A percentile compares a stretch with the other conserved stretches of the same genome.
These are phyloP conservation scores for Candida maltosa DNA, from an alignment of 805 yeast species.

Conservation along the genomic window DNA sequence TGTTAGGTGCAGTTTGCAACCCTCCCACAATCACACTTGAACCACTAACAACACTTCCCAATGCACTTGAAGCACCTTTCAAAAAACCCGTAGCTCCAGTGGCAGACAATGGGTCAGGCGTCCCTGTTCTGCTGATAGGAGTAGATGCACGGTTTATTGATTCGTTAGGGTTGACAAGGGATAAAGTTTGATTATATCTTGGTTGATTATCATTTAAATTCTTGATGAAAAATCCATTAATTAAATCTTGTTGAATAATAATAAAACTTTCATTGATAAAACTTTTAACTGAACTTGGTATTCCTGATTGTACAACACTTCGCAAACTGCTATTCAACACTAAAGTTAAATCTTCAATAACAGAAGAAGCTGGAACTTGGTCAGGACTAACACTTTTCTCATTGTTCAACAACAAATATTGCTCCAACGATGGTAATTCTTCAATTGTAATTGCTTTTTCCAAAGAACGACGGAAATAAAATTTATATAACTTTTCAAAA, in stretches of 20 bases:
- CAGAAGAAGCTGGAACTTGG: constrained; percentile 71
- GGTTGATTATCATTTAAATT: constrained; percentile 38
- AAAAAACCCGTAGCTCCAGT: constrained; percentile 30
- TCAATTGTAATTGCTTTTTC: constrained; percentile 81
- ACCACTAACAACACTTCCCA: constrained; percentile 40
- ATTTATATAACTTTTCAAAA: constrained; percentile 61
- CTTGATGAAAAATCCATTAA: constrained; percentile 45
- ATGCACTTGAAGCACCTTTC: constrained; percentile 42
- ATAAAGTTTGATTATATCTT: constrained; percentile 32
- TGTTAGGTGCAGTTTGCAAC: constrained; percentile 30
- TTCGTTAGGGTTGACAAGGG: constrained; percentile 12
- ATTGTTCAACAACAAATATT: constrained; percentile 22
- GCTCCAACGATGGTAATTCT: constrained; percentile 57
- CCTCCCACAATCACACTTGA: constrained; percentile 20
- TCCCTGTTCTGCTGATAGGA: constrained; percentile 27
- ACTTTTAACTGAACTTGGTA: constrained; percentile 49
- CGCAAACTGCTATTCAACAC: constrained; percentile 66
- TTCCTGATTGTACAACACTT: constrained; percentile 71
- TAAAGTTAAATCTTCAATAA: constrained; percentile 80
- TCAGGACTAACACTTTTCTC: constrained; percentile 35
- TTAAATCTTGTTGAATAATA: constrained; percentile 60
- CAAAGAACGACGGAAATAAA: constrained; percentile 71
- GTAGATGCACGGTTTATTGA: constrained; percentile 8
- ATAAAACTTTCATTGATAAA: constrained; percentile 55
- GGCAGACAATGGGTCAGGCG: constrained; percentile 26